These are phyloP conservation scores for Apiospora aurea DNA, from an alignment of 2,329 filamentous ascomycete species.

Conservation along the genomic window DNA sequence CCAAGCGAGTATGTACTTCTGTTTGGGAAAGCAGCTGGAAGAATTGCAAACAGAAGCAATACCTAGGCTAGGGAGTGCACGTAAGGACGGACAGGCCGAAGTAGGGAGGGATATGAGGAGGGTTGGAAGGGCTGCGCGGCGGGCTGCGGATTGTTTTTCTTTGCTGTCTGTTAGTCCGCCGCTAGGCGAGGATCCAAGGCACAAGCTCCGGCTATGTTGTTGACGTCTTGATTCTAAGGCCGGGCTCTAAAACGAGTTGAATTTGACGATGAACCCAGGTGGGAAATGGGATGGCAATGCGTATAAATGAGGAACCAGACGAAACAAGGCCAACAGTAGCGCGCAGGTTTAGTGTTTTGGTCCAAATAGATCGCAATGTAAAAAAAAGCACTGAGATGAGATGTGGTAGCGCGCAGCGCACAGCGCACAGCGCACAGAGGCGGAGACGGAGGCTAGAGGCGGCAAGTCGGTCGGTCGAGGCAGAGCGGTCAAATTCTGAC, in stretches of 20 bases:
- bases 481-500: background rate
- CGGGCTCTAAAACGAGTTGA: slow-evolving; percentile 21
- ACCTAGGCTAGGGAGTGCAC: slow-evolving; percentile 10
- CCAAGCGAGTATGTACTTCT: slow-evolving; percentile 6
- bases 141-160: slow-evolving; percentile 11
- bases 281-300: slow-evolving; percentile 17
- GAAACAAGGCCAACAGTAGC: slow-evolving; percentile 12
- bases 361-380: slow-evolving; percentile 13
- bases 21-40: background rate
- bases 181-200: slow-evolving; percentile 1
- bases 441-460: slow-evolving; percentile 14
- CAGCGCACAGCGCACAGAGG: slow-evolving; percentile 22
- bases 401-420: slow-evolving; percentile 22
- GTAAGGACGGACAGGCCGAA: background rate
- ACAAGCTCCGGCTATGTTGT: background rate
- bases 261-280: slow-evolving; percentile 7
- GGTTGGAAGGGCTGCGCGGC: slow-evolving; percentile 4
- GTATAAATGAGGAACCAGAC: slow-evolving; percentile 12
- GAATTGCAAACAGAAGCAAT: slow-evolving; percentile 4
- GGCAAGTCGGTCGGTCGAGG: background rate
- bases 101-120: background rate
- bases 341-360: slow-evolving; percentile 14
- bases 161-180: slow-evolving; percentile 8
- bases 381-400: slow-evolving; percentile 16
- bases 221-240: slow-evolving; percentile 10